phyloP scores from a whole-genome alignment of 768 basidiomycete species.

The Leccinum broughii region DNA sequence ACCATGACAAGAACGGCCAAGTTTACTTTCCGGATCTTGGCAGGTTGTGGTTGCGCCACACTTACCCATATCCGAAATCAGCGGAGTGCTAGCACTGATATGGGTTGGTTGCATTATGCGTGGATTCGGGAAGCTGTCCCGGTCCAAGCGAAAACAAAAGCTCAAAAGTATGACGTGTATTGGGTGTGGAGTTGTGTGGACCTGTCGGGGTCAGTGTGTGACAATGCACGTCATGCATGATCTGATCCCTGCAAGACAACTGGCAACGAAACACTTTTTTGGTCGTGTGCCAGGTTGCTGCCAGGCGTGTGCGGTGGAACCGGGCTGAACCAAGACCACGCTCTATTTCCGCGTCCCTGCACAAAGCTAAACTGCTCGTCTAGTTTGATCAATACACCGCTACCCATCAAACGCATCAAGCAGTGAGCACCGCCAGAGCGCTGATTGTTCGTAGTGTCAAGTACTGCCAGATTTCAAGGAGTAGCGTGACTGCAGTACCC shows the following conservation, averaged over 20 bases:
- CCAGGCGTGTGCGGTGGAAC: background rate
- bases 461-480: constrained; percentile 1
- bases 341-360: constrained; percentile 20
- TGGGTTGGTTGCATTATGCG: background rate
- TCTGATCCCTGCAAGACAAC: background rate
- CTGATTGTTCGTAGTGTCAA: constrained; percentile 6
- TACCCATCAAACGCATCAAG: background rate
- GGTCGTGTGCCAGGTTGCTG: constrained; percentile 1
- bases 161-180: background rate
- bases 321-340: background rate
- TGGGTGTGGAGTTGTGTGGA: background rate
- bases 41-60: background rate
- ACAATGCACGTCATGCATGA: background rate
- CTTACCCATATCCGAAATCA: background rate
- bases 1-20: background rate
- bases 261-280: background rate
- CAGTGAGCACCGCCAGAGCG: background rate
- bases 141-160: background rate
- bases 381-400: background rate
- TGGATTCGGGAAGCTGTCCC: background rate
- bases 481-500: too few species aligned
- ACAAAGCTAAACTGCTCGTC: background rate
- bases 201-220: background rate
- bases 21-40: constrained; percentile 9
- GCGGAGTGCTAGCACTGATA: background rate